Conservation (phyloP, 2,329 filamentous ascomycete genomes). For the Dothistroma pini region DNA sequence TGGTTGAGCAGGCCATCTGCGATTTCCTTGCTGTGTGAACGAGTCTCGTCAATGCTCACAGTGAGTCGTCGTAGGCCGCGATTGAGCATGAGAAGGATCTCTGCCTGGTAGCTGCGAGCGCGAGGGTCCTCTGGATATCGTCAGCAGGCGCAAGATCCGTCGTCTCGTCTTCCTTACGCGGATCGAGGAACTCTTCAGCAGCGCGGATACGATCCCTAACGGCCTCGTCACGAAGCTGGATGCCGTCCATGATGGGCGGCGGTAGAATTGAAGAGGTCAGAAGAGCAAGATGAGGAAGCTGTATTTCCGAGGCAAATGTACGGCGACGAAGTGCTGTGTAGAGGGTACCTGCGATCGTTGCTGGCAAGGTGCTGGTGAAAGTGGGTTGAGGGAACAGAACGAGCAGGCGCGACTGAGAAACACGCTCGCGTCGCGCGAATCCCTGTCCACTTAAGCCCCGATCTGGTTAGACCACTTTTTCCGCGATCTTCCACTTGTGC, state of each 20-base stretch:
- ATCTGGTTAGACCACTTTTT: background rate
- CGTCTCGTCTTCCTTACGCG: slow-evolving; percentile 58
- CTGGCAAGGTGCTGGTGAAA: background rate
- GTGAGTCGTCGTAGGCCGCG: slow-evolving; percentile 56
- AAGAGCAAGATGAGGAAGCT: background rate
- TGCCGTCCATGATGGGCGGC: slow-evolving; percentile 58
- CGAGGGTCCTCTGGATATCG: slow-evolving; percentile 50
- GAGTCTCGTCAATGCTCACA: slow-evolving; percentile 77
- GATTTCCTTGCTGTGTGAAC: slow-evolving; percentile 79
- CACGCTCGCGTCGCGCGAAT: background rate
- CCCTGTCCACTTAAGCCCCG: background rate
- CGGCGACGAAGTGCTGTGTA: background rate
- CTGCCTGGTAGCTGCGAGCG: slow-evolving; percentile 75
- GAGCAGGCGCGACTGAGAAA: background rate
- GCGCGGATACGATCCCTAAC: slow-evolving; percentile 78
- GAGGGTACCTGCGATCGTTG: background rate
- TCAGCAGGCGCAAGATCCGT: slow-evolving; percentile 10
- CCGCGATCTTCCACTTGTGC: background rate
- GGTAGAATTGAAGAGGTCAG: background rate
- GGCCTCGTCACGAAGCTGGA: slow-evolving; percentile 78
- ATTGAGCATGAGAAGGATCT: slow-evolving; percentile 75
- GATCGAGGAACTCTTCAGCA: slow-evolving; percentile 91
- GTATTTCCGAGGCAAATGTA: background rate
- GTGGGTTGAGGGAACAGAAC: background rate
- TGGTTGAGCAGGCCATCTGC: slow-evolving; percentile 74